Conservation (phyloP, 148 eudicot species). For the Diospyros kaki region DNA sequence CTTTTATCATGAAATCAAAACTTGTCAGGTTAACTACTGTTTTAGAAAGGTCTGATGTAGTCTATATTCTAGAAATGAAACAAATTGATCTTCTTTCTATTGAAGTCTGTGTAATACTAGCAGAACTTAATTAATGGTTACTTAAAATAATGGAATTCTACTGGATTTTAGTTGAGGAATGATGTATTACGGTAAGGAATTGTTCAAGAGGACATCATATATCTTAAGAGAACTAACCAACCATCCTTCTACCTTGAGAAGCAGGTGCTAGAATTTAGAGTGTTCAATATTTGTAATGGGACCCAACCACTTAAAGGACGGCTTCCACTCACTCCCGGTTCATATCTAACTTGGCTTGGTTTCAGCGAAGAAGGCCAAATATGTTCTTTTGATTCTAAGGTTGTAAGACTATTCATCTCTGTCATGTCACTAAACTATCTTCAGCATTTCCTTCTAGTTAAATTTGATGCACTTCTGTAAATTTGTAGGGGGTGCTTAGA, state of each 20-base stretch:
- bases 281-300: constrained; percentile 56
- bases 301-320: constrained; percentile 64
- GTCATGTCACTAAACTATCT: constrained; percentile 1
- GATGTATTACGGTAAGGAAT: neutral
- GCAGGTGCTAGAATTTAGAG: constrained; percentile 89
- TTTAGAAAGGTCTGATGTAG: too few species aligned
- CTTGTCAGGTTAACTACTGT: too few species aligned
- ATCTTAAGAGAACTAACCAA: neutral
- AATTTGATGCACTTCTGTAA: neutral
- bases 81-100: too few species aligned
- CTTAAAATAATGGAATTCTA: neutral
- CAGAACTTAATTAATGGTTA: constrained; percentile 1
- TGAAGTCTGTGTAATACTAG: neutral
- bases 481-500: constrained; percentile 69
- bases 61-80: too few species aligned
- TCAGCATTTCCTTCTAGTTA: neutral
- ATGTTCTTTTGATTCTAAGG: constrained; percentile 93
- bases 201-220: neutral
- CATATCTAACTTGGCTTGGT: constrained; percentile 82
- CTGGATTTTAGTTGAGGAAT: neutral
- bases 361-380: constrained; percentile 91
- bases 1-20: neutral
- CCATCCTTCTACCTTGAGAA: constrained; percentile 4
- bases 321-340: constrained; percentile 84
- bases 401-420: constrained; percentile 17